Evolutionary conservation across 352 stramenopile genomes (phyloP).

Genomic region (Albugo laibachii): DNA sequence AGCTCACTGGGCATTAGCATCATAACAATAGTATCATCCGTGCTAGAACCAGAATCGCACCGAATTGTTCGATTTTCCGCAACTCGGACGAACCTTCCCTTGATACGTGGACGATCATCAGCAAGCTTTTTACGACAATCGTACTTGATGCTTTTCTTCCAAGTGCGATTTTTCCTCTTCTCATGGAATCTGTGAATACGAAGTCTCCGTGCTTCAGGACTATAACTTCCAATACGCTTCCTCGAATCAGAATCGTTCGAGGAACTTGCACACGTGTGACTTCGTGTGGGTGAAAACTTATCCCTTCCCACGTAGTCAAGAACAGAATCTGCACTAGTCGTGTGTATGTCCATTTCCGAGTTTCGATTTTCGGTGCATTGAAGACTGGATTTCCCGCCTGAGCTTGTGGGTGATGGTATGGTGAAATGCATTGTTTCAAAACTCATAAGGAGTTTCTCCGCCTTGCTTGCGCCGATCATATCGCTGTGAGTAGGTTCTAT

Average conservation of each 20-base stretch:
- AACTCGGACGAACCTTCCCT: conserved; percentile 85
- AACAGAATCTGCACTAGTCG: conserved; percentile 1
- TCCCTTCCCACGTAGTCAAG: not conserved
- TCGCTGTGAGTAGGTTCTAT: conserved; percentile 5
- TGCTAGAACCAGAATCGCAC: conserved; percentile 18
- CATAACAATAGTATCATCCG: not conserved
- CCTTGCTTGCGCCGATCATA: conserved; percentile 15
- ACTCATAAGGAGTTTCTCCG: conserved; percentile 72
- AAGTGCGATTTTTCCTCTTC: conserved; percentile 92
- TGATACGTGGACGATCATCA: conserved; percentile 85
- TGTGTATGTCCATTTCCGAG: conserved; percentile 3
- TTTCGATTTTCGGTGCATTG: not conserved
- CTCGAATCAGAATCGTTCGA: conserved; percentile 6
- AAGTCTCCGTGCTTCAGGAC: conserved; percentile 79
- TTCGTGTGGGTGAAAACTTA: conserved; percentile 3
- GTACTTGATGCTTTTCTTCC: conserved; percentile 98
- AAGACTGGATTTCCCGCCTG: not conserved
- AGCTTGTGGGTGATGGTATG: conserved; percentile 53
- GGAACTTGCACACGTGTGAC: conserved; percentile 5
- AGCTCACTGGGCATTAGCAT: not conserved
- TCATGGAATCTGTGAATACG: conserved; percentile 94
- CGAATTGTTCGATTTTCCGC: conserved; percentile 28
- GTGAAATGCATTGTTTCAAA: conserved; percentile 77
- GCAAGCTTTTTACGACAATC: conserved; percentile 96
- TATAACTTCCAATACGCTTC: conserved; percentile 89